phyloP scores from a whole-genome alignment of 1,284 basidiomycete species.

The Ceratobasidium papillatum region DNA sequence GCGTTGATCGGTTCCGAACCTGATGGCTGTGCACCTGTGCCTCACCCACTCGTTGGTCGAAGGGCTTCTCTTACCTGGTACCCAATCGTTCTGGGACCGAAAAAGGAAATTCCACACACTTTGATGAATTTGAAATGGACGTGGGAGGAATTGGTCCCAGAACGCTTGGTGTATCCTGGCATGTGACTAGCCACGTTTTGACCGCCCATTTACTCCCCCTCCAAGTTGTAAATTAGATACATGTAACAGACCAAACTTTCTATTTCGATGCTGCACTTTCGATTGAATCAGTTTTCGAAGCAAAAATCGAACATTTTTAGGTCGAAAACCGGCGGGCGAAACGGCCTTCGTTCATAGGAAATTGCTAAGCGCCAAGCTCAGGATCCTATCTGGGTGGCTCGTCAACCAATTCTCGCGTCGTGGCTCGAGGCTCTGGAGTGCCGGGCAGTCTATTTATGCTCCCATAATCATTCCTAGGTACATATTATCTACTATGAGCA shows the following conservation, averaged over 20 bases:
- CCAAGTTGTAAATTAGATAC: neutral
- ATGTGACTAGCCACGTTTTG: neutral
- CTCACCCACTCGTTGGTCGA: neutral
- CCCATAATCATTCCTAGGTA: neutral
- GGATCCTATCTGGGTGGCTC: neutral
- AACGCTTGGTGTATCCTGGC: slow-evolving; percentile 21
- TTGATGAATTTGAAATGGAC: neutral
- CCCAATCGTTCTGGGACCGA: neutral
- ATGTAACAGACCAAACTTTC: neutral
- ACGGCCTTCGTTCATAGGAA: neutral
- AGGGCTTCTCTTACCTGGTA: neutral
- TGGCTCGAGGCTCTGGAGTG: neutral
- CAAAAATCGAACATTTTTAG: neutral
- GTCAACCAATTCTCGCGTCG: neutral
- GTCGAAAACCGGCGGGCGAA: neutral
- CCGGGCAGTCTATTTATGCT: slow-evolving; percentile 2
- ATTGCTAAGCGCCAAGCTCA: slow-evolving; percentile 17
- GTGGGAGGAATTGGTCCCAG: neutral
- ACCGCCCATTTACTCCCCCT: neutral
- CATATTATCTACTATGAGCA: neutral
- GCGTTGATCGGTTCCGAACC: neutral
- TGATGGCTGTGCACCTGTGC: neutral
- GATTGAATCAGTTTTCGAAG: neutral
- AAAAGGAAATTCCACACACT: neutral
- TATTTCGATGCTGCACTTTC: slow-evolving; percentile 4